Evolutionary conservation across 2,329 filamentous ascomycete species (phyloP), one percentile per base, ranked within the genome.

Genomic region (Stachybotrys chlorohalonatus): DNA sequence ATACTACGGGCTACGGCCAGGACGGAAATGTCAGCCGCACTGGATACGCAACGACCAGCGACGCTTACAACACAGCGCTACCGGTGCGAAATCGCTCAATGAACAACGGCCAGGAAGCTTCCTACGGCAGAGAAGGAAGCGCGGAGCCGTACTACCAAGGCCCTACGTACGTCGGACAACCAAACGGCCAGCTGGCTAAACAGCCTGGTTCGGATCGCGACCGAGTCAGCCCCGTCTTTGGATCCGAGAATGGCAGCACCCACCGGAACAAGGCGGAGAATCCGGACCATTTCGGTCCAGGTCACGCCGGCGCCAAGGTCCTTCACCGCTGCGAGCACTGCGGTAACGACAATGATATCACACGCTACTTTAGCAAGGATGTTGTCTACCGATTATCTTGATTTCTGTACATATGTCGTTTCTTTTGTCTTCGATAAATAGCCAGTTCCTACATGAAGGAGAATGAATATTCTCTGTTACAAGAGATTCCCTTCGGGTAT

Each of bases 271-370:
- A 3, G 50, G 11, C 31, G 5, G 16, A 5, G 7, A 11, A 7
- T 11, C 30, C 13, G 17, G 50, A 52, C 5, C 50, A 52, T 15
- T 52, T 42, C 17, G 50, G 50, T 15, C 50, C 50, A 2, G 50
- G 50, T 11, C 50, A 52, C 30, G 13, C 32, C 16, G 50, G 50
- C 16, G 50, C 50, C 7, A 52, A 17, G 16, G 50, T 52, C n/a
- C 36, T 52, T 9, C 50, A 52, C 17, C 32, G 50, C n/a, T 52
- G 50, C 16, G 31, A 42, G 36, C 50, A 52, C 32, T 52, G 50
- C 15, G 50, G 50, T 16, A 42, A 52, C 11, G 50, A 52, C 50
- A 52, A 52, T 24, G 50, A 52, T 32, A 52, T 52, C n/a, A 52
- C 50, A 13, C 42, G 16, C 15, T 52, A 52, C 24, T 52, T 52